Conservation (phyloP, 108 stramenopile genomes). For the Cyclostephanos tholiformis region DNA sequence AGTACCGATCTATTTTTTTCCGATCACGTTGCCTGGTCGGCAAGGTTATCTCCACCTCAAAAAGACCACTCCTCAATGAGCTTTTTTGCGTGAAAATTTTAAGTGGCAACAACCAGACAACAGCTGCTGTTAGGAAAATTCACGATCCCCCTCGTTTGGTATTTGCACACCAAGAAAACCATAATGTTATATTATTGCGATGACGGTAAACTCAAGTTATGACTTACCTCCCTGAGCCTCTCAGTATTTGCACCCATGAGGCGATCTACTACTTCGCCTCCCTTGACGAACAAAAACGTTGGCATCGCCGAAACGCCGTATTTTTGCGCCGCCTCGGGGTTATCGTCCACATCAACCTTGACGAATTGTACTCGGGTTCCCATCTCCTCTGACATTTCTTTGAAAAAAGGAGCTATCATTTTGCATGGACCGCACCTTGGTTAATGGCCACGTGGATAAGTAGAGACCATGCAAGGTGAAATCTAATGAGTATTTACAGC, state of each 20-base stretch:
- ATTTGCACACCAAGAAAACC: no score
- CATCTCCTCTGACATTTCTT: conserved; percentile 67
- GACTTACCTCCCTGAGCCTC: conserved; percentile 1
- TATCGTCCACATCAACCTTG: conserved; percentile 92
- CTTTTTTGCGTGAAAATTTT: neutral
- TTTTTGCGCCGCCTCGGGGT: conserved; percentile 80
- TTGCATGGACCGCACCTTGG: conserved; percentile 84
- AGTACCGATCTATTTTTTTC: neutral
- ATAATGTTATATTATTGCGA: neutral
- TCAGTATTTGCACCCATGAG: conserved; percentile 58
- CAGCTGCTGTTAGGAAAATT: no score
- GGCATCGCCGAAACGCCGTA: conserved; percentile 89
- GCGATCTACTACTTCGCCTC: conserved; percentile 81
- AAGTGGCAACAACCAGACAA: neutral
- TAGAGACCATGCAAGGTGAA: neutral
- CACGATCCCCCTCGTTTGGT: no score
- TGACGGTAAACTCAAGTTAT: neutral
- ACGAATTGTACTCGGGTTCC: conserved; percentile 67
- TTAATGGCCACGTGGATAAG: conserved; percentile 10
- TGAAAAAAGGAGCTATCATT: conserved; percentile 81
- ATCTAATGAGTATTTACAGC: neutral
- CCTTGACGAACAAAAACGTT: conserved; percentile 89
- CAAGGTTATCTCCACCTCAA: neutral
- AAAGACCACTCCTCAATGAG: conserved; percentile 8
- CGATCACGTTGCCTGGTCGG: neutral